These are phyloP conservation scores for Pleurotus cornucopiae DNA, from an alignment of 768 basidiomycete species.

Conservation along the genomic window DNA sequence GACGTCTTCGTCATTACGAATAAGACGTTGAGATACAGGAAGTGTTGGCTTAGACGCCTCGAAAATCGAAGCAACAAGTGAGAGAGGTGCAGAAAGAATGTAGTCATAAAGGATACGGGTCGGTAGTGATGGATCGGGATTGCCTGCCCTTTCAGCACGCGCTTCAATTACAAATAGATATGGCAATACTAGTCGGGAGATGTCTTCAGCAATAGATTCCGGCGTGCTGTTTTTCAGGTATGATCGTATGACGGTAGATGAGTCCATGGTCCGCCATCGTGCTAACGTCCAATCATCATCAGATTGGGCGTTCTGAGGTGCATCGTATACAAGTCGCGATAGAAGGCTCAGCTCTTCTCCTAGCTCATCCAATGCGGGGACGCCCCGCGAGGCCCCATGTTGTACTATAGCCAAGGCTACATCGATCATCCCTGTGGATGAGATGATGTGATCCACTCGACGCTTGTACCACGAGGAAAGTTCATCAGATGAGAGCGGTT, in stretches of 20 bases:
- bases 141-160: conserved; percentile 75
- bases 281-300: conserved; percentile 72
- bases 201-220: conserved; percentile 59
- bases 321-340: conserved; percentile 83
- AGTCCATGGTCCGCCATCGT: conserved; percentile 67
- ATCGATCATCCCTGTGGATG: conserved; percentile 71
- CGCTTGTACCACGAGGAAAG: conserved; percentile 73
- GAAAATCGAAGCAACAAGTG: conserved; percentile 71
- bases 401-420: conserved; percentile 77
- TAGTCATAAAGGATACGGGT: conserved; percentile 68
- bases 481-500: conserved; percentile 41
- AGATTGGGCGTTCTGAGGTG: conserved; percentile 38
- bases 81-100: conserved; percentile 62
- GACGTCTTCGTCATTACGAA: conserved; percentile 80
- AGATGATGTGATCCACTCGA: conserved; percentile 60
- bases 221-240: conserved; percentile 75
- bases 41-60: conserved; percentile 91
- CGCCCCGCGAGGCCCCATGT: conserved; percentile 77
- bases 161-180: conserved; percentile 92
- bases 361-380: conserved; percentile 74
- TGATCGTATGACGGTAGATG: conserved; percentile 61
- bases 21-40: conserved; percentile 61
- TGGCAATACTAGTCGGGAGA: conserved; percentile 78
- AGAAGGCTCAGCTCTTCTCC: conserved; percentile 92
- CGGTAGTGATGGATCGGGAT: conserved; percentile 63